Conservation (phyloP, 108 stramenopile genomes). For the Stephanodiscus triporus region DNA sequence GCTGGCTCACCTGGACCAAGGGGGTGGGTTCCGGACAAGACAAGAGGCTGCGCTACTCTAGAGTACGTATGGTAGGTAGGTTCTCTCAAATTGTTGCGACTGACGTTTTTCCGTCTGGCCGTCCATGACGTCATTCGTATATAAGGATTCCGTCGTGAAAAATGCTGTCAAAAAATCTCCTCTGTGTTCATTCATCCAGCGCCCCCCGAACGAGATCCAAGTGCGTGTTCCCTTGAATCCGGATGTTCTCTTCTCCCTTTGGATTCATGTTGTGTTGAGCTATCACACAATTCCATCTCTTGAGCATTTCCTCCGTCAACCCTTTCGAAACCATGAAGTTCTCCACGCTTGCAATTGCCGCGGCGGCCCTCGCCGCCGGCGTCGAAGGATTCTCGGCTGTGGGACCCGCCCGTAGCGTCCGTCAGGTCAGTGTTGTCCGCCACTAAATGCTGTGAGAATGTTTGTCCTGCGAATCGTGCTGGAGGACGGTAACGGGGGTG, state of each 20-base stretch:
- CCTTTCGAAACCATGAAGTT: conserved; percentile 74
- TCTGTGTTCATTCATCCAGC: no score
- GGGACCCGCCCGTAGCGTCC: conserved; percentile 44
- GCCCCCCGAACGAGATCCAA: not conserved
- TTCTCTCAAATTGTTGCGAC: no score
- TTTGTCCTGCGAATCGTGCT: not conserved
- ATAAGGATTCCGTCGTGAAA: no score
- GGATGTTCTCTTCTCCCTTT: not conserved
- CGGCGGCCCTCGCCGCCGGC: conserved; percentile 67
- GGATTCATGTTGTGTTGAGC: not conserved
- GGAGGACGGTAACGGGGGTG: not conserved
- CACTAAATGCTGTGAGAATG: not conserved
- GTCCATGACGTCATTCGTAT: no score
- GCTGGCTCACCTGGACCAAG: no score
- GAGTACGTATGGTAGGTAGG: no score
- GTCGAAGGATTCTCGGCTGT: conserved; percentile 69
- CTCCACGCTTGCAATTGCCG: conserved; percentile 77
- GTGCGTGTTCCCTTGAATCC: not conserved
- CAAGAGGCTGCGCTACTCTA: no score
- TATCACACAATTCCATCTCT: not conserved
- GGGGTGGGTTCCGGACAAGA: no score
- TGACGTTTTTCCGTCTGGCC: no score
- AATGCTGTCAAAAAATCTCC: no score
- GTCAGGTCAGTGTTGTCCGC: conserved; percentile 55
- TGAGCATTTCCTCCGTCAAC: conserved; percentile 8